Evolutionary conservation across 2,329 filamentous ascomycete species (phyloP).

Genomic region (Cladosporium colombiae): DNA sequence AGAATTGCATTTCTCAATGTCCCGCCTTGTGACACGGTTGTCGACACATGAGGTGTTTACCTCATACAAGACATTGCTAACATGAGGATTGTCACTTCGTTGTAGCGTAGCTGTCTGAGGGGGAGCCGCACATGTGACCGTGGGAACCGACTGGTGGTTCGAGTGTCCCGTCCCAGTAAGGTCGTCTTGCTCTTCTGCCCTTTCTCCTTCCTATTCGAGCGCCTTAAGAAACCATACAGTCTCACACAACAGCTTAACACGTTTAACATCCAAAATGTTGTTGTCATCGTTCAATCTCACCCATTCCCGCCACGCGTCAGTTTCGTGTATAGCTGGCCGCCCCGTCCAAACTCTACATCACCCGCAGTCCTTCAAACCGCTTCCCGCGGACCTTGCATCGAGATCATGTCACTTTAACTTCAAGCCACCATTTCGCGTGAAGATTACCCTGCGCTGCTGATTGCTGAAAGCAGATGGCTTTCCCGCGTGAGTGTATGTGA

Average conservation of each 20-base stretch:
- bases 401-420: not conserved
- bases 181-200: not conserved
- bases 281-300: not conserved
- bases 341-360: not conserved
- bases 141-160: not conserved
- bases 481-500: not conserved
- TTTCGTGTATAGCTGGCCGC: not conserved
- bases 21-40: not conserved
- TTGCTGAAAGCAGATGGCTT: not conserved
- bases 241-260: not conserved
- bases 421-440: not conserved
- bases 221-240: not conserved
- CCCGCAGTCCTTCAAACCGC: not conserved
- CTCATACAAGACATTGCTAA: not conserved
- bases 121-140: no score
- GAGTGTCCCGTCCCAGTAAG: not conserved
- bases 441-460: not conserved
- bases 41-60: not conserved
- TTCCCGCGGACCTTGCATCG: not conserved
- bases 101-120: not conserved
- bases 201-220: not conserved
- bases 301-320: slow-evolving; percentile 1
- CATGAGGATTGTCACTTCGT: not conserved
- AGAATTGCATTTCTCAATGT: slow-evolving; percentile 5
- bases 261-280: not conserved